A percentile compares a stretch with the other conserved stretches of the same genome.
phyloP scores from a whole-genome alignment of 192 early-diverging fungal species.

The Gaertneriomyces sp. region DNA sequence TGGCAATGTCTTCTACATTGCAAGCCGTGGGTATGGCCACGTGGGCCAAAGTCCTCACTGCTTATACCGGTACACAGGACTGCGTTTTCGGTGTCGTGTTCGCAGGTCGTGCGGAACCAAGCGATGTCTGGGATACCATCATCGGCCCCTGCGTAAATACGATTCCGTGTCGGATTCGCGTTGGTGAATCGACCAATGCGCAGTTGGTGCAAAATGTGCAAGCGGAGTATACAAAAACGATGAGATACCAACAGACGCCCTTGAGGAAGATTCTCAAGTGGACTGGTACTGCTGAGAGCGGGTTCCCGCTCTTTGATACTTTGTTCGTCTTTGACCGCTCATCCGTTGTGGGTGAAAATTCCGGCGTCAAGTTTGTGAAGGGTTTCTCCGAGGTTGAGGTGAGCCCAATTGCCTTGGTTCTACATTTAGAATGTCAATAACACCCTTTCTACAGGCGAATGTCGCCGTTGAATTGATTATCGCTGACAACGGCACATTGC shows the following conservation, averaged over 20 bases:
- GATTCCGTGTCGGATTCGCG: constrained; percentile 8
- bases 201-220: constrained; percentile 3
- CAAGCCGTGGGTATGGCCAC: constrained; percentile 21
- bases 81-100: constrained; percentile 22
- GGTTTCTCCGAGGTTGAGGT: not conserved
- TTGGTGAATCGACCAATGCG: not conserved
- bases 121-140: not conserved
- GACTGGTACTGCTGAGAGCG: not conserved
- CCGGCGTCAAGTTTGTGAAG: not conserved
- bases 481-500: not conserved
- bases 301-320: constrained; percentile 9
- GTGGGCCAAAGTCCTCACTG: constrained; percentile 16
- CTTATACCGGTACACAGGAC: constrained; percentile 10
- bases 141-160: constrained; percentile 26
- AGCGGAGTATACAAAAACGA: not conserved
- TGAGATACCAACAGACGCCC: constrained; percentile 6
- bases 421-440: not conserved
- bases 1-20: not conserved
- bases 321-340: constrained; percentile 10
- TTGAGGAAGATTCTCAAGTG: not conserved
- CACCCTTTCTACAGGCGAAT: not conserved
- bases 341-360: not conserved
- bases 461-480: not conserved
- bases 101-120: constrained; percentile 12
- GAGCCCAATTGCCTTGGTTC: not conserved